Percentiles rank a stretch among this genome's conserved stretches.
These are phyloP conservation scores for Plasmopara muralis DNA, from an alignment of 352 stramenopile species.

Conservation along the genomic window DNA sequence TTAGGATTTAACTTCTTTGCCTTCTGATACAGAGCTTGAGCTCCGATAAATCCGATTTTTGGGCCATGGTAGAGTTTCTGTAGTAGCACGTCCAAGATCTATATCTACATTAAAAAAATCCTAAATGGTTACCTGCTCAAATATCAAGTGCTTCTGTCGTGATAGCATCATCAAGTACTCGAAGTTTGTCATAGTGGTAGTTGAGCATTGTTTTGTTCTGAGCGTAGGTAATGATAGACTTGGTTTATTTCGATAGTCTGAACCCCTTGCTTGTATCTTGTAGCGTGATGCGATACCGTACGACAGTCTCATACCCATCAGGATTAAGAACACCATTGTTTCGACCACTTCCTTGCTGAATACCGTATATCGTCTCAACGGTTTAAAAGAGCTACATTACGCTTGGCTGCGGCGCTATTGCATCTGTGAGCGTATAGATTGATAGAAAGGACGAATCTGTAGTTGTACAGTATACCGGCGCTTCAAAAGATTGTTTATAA, in stretches of 20 bases:
- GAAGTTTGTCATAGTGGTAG: not conserved
- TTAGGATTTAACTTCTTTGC: constrained; percentile 2
- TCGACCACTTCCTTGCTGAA: constrained; percentile 1
- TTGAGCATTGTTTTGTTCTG: not conserved
- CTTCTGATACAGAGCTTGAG: constrained; percentile 2
- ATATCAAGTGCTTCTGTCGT: constrained; percentile 2
- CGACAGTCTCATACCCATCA: not conserved
- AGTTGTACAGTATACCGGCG: too few species aligned
- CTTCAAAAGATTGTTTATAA: too few species aligned
- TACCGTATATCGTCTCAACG: too few species aligned
- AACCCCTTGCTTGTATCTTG: not conserved
- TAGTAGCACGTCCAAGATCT: not conserved
- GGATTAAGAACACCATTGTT: constrained; percentile 2
- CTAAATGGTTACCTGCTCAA: not conserved
- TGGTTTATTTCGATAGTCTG: not conserved
- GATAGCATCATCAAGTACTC: not conserved
- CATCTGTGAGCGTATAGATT: too few species aligned
- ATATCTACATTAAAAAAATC: constrained; percentile 3
- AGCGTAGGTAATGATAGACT: not conserved
- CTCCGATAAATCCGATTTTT: constrained; percentile 1
- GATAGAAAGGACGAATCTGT: too few species aligned
- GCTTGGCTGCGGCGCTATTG: too few species aligned
- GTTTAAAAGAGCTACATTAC: too few species aligned
- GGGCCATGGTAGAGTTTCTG: not conserved
- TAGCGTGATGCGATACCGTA: not conserved